Base-by-base conservation (phyloP, 1,139 yeast genomes). In the Suhomyces terraborum region DNA sequence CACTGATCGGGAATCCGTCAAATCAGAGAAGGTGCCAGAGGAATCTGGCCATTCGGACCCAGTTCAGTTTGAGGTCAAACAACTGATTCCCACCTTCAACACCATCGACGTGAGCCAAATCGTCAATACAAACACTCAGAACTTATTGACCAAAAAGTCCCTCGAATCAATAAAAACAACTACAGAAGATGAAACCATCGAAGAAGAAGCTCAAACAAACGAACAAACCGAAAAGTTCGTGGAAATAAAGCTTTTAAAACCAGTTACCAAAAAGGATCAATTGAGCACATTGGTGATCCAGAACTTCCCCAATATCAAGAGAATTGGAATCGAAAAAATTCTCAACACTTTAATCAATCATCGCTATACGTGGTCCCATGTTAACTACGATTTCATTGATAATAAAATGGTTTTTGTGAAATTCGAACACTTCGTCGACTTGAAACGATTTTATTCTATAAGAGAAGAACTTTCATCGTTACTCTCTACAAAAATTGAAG, bases 211-310 rank as follows among this genome's bases (percentile, higher is more conserved):
- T 8, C 31, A 23, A 17, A 21, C 16, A 9, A 26, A 38, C 19
- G 45, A 44, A 8, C 43, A 36, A 32, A 41, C 44, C 1, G 35
- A 40, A 8, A 37, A 41, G 21, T 54, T 41, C 32, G 50, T 59
- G 3, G 64, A 59, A 1, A 55, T 74, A 10, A 53, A 55, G 6
- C 43, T 45, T 1, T 60, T 73, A 19, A 43, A 48, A 3, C 75
- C 76, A 0, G 43, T 42, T 3, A 66, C 61, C 32, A 49, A 69
- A 35, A 60, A 61, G 23, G 67, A 73, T 20, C 79, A 76, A 45
- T 42, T 73, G 4, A 51, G 63, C 38, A 63, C 71, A 6, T 55
- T 74, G 3, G 53, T 64, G 1, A 50, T 75, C 7, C 59, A 59
- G 24, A 58, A 59, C 35, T 66, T 73, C 41, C 73, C 75, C 4